phyloP scores from a whole-genome alignment of 768 basidiomycete species.

The Mycena capillaripes region DNA sequence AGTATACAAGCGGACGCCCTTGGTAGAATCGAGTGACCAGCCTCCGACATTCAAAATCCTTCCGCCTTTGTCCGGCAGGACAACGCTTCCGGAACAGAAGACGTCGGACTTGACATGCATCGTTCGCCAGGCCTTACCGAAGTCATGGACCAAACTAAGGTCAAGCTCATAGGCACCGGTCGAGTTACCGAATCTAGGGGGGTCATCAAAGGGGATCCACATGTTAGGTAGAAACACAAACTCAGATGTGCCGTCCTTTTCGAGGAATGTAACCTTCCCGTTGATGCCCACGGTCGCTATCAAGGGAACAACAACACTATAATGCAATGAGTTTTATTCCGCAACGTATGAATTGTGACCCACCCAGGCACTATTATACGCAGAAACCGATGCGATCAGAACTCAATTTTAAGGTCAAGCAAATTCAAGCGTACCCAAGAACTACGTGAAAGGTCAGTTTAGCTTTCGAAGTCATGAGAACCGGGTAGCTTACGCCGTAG shows the following conservation, averaged over 20 bases:
- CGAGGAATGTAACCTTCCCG: slow-evolving; percentile 86
- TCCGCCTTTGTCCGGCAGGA: slow-evolving; percentile 81
- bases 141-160: slow-evolving; percentile 64
- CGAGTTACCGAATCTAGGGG: slow-evolving; percentile 66
- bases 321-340: background rate
- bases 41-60: slow-evolving; percentile 78
- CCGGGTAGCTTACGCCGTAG: slow-evolving; percentile 70
- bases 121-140: slow-evolving; percentile 71
- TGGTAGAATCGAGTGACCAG: slow-evolving; percentile 82
- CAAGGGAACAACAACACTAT: slow-evolving; percentile 79
- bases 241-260: slow-evolving; percentile 76
- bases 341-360: background rate
- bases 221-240: slow-evolving; percentile 39
- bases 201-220: background rate
- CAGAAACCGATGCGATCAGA: slow-evolving; percentile 3
- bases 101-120: slow-evolving; percentile 87
- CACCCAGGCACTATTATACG: slow-evolving; percentile 19
- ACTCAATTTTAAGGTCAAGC: background rate
- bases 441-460: slow-evolving; percentile 47
- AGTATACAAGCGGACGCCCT: slow-evolving; percentile 79
- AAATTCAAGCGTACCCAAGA: slow-evolving; percentile 57
- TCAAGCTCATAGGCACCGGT: slow-evolving; percentile 89
- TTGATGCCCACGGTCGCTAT: slow-evolving; percentile 85
- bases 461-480: background rate
- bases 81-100: slow-evolving; percentile 82